Conservation (phyloP, 495 filamentous ascomycete species). For the Pseudoneurospora amorphoporcata region DNA sequence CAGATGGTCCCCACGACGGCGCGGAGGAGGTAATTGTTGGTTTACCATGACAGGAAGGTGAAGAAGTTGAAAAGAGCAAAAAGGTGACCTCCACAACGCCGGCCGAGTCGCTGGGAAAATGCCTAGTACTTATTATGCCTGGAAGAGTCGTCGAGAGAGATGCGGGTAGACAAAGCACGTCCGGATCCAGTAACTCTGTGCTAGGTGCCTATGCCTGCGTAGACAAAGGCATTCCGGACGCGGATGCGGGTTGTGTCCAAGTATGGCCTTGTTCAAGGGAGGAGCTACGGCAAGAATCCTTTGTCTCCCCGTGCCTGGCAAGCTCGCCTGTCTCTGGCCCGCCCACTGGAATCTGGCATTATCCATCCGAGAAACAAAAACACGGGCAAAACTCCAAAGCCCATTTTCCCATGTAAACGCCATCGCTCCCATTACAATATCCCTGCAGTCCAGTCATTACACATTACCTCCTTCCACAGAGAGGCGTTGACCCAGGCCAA, state of each 20-base stretch:
- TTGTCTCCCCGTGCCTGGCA: background rate
- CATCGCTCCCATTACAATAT: too few relatives aligned
- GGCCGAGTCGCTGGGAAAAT: background rate
- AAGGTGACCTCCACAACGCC: background rate
- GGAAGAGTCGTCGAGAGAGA: background rate
- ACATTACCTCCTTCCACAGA: too few relatives aligned
- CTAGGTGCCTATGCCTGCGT: background rate
- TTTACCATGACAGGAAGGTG: background rate
- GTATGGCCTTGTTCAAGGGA: background rate
- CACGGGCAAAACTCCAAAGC: too few relatives aligned
- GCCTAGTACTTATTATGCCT: background rate
- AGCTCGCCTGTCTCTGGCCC: background rate
- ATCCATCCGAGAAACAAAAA: too few relatives aligned
- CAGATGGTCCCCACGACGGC: background rate
- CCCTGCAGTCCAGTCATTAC: too few relatives aligned
- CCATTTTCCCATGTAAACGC: too few relatives aligned
- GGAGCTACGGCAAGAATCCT: background rate
- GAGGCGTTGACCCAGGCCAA: background rate
- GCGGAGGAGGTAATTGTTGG: background rate
- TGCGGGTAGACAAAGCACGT: background rate
- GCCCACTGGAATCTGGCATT: constrained; percentile 5
- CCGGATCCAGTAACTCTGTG: background rate
- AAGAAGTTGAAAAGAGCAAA: background rate
- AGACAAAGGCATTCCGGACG: background rate
- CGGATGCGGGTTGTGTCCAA: background rate